A percentile compares a stretch with the other conserved stretches of the same genome.
phyloP scores from a whole-genome alignment of 2,329 filamentous ascomycete genomes.

The Neonectria magnoliae region DNA sequence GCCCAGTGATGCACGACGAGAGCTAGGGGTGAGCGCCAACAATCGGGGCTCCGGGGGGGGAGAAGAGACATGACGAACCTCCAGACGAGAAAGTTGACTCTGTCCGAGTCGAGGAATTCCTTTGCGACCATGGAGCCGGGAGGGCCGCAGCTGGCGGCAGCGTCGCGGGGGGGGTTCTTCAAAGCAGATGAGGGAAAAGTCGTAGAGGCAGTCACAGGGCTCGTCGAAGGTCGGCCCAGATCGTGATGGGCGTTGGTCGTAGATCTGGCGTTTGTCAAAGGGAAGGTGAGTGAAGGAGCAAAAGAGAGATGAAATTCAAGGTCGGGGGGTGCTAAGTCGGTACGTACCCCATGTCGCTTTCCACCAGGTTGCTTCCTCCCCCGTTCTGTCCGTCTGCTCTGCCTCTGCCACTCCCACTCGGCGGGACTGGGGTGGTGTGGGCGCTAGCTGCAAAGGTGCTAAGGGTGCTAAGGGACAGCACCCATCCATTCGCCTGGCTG shows the following conservation, averaged over 20 bases:
- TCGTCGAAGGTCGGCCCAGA: conserved; percentile 31
- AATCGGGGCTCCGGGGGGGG: conserved; percentile 37
- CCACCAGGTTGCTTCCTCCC: conserved; percentile 27
- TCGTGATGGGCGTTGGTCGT: conserved; percentile 31
- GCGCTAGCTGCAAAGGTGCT: conserved; percentile 16
- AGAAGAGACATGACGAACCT: conserved; percentile 63
- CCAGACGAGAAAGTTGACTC: conserved; percentile 77
- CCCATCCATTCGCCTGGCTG: conserved; percentile 23
- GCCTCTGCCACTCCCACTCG: conserved; percentile 33
- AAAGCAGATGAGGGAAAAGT: conserved; percentile 21
- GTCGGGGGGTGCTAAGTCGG: conserved; percentile 43
- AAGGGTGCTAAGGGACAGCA: conserved; percentile 7
- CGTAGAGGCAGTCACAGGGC: conserved; percentile 27
- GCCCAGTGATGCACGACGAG: conserved; percentile 11
- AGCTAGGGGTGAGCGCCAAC: conserved; percentile 24
- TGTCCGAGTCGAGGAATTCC: conserved; percentile 72
- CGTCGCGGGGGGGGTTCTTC: conserved; percentile 38
- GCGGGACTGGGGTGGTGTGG: conserved; percentile 34
- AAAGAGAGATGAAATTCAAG: conserved; percentile 50
- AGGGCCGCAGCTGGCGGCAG: conserved; percentile 48
- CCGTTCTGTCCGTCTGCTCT: conserved; percentile 39
- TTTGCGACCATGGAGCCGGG: conserved; percentile 60
- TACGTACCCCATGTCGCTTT: conserved; percentile 40
- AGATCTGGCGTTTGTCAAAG: conserved; percentile 33
- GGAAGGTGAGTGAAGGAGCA: conserved; percentile 47